phyloP scores from a whole-genome alignment of 768 basidiomycete species.

The Auriculariales sp. region DNA sequence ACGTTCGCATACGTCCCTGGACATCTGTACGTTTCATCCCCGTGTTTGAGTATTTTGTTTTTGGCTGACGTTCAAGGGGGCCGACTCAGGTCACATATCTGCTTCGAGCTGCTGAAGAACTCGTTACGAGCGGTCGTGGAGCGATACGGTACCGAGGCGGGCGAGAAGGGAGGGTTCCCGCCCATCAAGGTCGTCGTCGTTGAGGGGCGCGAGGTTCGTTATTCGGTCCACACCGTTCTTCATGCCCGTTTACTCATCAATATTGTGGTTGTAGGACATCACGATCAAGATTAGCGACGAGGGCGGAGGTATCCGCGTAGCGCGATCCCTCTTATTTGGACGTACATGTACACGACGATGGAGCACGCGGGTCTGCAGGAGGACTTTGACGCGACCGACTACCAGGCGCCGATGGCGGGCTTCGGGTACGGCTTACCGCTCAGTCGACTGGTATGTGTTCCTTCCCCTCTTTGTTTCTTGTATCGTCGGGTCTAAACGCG shows the following conservation, averaged over 20 bases:
- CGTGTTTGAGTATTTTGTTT: background rate
- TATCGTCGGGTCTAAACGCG: background rate
- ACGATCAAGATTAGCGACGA: slow-evolving; percentile 99
- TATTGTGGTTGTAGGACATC: slow-evolving; percentile 53
- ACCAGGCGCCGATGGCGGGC: slow-evolving; percentile 96
- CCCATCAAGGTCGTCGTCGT: slow-evolving; percentile 46
- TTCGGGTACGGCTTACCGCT: slow-evolving; percentile 90
- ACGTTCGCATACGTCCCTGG: slow-evolving; percentile 92
- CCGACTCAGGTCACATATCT: slow-evolving; percentile 59
- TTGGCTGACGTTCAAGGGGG: background rate
- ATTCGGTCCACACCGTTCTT: background rate
- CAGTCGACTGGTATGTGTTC: slow-evolving; percentile 58
- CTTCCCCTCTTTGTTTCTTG: background rate
- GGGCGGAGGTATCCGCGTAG: slow-evolving; percentile 84
- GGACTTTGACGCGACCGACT: slow-evolving; percentile 69
- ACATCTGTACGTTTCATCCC: slow-evolving; percentile 37
- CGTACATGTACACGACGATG: slow-evolving; percentile 94
- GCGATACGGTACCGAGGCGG: slow-evolving; percentile 68
- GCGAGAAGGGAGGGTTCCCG: slow-evolving; percentile 65
- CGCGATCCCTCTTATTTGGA: slow-evolving; percentile 93
- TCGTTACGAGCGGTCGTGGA: slow-evolving; percentile 94
- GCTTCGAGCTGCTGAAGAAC: slow-evolving; percentile 95
- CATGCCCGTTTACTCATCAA: background rate
- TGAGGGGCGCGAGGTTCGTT: too few relatives aligned
- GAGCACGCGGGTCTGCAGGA: slow-evolving; percentile 54